phyloP scores from a whole-genome alignment of 1,284 basidiomycete species.

The Sutorius eximius region DNA sequence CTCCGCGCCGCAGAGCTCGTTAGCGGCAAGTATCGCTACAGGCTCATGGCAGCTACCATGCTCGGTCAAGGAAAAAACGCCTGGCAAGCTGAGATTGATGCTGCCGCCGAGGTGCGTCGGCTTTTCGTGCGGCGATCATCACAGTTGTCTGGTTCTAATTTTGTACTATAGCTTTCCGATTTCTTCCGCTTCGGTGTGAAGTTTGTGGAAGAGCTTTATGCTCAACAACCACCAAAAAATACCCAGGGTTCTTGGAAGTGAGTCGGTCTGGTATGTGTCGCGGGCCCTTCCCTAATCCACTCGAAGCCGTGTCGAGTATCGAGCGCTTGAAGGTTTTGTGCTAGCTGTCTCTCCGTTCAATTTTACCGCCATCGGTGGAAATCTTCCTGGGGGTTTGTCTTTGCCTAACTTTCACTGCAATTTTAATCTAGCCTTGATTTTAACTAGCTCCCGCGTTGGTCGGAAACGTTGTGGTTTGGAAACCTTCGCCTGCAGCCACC shows the following conservation, averaged over 20 bases:
- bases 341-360: slow-evolving; percentile 98
- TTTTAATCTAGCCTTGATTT: slow-evolving; percentile 3
- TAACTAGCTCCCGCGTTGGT: slow-evolving; percentile 81
- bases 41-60: slow-evolving; percentile 95
- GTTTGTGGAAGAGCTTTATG: slow-evolving; percentile 93
- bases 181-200: slow-evolving; percentile 98
- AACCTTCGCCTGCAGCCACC: slow-evolving; percentile 93
- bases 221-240: slow-evolving; percentile 88
- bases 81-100: slow-evolving; percentile 99
- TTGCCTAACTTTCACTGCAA: not conserved
- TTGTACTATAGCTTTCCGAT: slow-evolving; percentile 67
- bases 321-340: slow-evolving; percentile 95
- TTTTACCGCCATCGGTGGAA: slow-evolving; percentile 96
- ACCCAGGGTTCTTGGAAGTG: slow-evolving; percentile 92
- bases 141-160: slow-evolving; percentile 1
- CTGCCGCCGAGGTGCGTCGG: slow-evolving; percentile 86
- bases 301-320: slow-evolving; percentile 88
- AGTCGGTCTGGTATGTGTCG: slow-evolving; percentile 34
- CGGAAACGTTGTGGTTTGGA: slow-evolving; percentile 97
- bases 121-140: not conserved
- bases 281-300: slow-evolving; percentile 4
- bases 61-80: slow-evolving; percentile 98
- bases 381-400: slow-evolving; percentile 71
- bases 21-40: slow-evolving; percentile 92
- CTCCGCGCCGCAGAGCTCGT: slow-evolving; percentile 95